These are phyloP conservation scores for Phylloporus arenicola DNA, from an alignment of 768 basidiomycete genomes.

Conservation along the genomic window DNA sequence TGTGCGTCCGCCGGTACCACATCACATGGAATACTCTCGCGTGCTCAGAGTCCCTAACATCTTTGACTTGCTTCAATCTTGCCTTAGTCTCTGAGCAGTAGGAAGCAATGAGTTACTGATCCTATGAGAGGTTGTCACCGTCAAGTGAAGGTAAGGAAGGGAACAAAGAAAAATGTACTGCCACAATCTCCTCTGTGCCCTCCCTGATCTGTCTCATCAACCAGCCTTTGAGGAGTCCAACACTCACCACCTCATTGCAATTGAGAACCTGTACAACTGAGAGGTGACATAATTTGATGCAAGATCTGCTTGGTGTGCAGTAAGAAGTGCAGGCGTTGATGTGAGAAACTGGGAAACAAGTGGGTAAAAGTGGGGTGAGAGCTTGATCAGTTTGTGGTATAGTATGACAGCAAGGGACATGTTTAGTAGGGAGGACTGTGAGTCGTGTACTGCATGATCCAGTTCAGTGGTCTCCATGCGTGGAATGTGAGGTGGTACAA, in stretches of 20 bases:
- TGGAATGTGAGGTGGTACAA: no score
- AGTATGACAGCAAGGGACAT: no score
- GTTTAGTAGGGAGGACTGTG: no score
- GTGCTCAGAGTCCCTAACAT: conserved; percentile 69
- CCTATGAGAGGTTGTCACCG: conserved; percentile 41
- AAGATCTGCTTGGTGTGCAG: conserved; percentile 67
- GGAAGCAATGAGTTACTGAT: conserved; percentile 79
- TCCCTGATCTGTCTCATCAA: conserved; percentile 72
- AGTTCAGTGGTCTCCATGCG: no score
- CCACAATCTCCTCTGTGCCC: conserved; percentile 70
- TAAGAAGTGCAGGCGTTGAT: conserved; percentile 66
- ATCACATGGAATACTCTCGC: conserved; percentile 94
- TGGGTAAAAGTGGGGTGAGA: conserved; percentile 79
- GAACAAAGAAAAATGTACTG: conserved; percentile 44
- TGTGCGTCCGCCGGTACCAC: conserved; percentile 41
- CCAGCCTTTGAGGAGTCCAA: conserved; percentile 92
- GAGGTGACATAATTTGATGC: conserved; percentile 74
- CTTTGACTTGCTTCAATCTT: conserved; percentile 76
- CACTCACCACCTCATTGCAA: conserved; percentile 82
- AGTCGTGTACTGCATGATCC: no score
- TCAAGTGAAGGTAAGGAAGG: neutral
- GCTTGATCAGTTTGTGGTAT: no score
- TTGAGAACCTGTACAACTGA: conserved; percentile 87
- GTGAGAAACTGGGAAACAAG: conserved; percentile 88
- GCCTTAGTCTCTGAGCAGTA: conserved; percentile 80